These are phyloP conservation scores for Penicillium paxilli DNA, from an alignment of 495 filamentous ascomycete genomes.

Conservation along the genomic window DNA sequence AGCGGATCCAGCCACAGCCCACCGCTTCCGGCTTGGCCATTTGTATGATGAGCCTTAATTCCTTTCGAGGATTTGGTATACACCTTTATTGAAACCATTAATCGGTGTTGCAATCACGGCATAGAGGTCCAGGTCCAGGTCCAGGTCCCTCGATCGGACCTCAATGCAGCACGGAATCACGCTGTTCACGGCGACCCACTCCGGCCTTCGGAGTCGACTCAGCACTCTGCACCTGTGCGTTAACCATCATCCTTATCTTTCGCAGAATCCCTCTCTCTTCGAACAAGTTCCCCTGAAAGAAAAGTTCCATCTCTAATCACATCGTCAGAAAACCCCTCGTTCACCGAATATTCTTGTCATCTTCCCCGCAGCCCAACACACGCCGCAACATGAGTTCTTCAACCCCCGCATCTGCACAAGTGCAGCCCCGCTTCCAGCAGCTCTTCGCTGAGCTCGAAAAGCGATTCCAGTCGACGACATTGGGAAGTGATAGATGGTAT, in stretches of 20 bases:
- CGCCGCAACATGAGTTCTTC: slow-evolving; percentile 16
- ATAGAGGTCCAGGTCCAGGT: neutral
- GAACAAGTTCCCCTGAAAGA: neutral
- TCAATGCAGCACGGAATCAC: slow-evolving; percentile 3
- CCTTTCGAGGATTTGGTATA: neutral
- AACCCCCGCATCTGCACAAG: slow-evolving; percentile 12
- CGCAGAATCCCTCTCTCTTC: neutral
- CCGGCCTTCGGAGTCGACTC: slow-evolving; percentile 13
- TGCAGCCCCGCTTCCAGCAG: slow-evolving; percentile 30
- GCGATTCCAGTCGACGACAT: slow-evolving; percentile 46
- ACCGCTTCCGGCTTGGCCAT: neutral
- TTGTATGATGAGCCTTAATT: neutral
- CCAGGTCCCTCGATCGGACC: neutral
- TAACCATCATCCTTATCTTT: neutral
- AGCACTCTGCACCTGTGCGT: slow-evolving; percentile 1
- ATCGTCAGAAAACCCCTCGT: neutral
- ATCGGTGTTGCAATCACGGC: neutral
- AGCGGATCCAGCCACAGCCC: neutral
- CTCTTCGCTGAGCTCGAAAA: slow-evolving; percentile 54
- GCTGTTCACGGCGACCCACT: slow-evolving; percentile 15
- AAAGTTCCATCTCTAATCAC: neutral
- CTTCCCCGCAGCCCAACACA: neutral
- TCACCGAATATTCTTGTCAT: neutral
- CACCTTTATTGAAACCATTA: neutral
- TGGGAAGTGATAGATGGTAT: slow-evolving; percentile 58